These are phyloP conservation scores for Stephanocyclus meneghinianus DNA, from an alignment of 352 stramenopile species.

Conservation along the genomic window DNA sequence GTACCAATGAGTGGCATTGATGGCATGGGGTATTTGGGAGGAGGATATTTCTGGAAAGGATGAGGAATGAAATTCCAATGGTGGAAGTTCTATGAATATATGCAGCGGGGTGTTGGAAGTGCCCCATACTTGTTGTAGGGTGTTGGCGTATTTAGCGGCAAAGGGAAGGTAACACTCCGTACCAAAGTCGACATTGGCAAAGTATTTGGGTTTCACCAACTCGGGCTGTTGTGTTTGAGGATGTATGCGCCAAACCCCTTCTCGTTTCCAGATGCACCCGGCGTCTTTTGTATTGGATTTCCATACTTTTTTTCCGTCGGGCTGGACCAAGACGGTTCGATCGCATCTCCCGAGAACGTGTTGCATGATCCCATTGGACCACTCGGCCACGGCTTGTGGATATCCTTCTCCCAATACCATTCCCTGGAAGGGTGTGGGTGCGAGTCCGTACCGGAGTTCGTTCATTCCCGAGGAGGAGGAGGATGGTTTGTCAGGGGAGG, in stretches of 20 bases:
- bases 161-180: conserved; percentile 29
- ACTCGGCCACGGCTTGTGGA: conserved; percentile 15
- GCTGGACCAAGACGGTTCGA: conserved; percentile 24
- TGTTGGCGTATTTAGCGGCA: conserved; percentile 12
- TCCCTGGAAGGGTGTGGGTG: conserved; percentile 32
- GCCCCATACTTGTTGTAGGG: conserved; percentile 11
- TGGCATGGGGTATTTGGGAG: conserved; percentile 1
- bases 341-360: conserved; percentile 12
- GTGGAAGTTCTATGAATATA: conserved; percentile 28
- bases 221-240: conserved; percentile 10
- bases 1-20: conserved; percentile 85
- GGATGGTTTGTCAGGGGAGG: neutral
- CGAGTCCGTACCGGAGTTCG: conserved; percentile 21
- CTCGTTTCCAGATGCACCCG: conserved; percentile 29
- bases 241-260: conserved; percentile 27
- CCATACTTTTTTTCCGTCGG: conserved; percentile 27
- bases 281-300: neutral
- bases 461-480: conserved; percentile 2
- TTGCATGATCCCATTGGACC: conserved; percentile 33
- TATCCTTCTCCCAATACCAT: conserved; percentile 27
- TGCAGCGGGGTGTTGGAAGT: conserved; percentile 2
- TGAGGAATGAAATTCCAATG: conserved; percentile 18
- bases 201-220: conserved; percentile 31
- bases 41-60: conserved; percentile 24
- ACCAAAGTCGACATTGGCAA: conserved; percentile 36